Evolutionary conservation across 805 yeast species (phyloP).

Genomic region (Kluyveromyces starmeri): DNA sequence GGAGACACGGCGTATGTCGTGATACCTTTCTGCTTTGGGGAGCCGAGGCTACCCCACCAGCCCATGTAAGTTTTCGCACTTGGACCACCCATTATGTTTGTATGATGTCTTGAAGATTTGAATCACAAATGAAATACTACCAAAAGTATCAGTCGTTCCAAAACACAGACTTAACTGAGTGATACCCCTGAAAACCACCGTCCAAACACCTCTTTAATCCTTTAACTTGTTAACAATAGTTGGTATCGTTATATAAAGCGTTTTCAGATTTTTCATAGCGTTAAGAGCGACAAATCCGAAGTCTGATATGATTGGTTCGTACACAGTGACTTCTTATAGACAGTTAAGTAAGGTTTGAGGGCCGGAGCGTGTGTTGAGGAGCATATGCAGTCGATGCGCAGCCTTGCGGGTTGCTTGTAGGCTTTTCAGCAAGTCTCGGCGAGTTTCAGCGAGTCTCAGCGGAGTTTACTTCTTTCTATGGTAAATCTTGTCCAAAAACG

Average conservation of each 20-base stretch:
- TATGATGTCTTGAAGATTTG: neutral
- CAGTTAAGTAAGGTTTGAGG: too few species aligned
- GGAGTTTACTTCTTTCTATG: constrained; percentile 79
- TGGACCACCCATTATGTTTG: constrained; percentile 55
- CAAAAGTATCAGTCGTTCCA: too few species aligned
- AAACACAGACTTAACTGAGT: neutral
- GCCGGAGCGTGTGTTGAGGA: neutral
- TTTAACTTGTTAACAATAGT: too few species aligned
- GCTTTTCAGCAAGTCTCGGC: too few species aligned
- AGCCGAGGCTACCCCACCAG: constrained; percentile 94
- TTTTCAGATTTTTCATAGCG: neutral
- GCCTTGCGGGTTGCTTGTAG: too few species aligned
- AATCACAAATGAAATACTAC: too few species aligned
- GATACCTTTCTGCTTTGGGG: constrained; percentile 79
- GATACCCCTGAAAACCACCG: too few species aligned
- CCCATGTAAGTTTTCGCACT: constrained; percentile 79
- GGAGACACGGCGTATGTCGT: constrained; percentile 89
- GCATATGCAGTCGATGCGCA: too few species aligned
- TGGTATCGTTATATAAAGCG: neutral
- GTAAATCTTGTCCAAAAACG: constrained; percentile 84
- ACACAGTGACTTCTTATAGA: neutral
- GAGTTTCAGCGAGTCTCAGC: too few species aligned
- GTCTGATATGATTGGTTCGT: constrained; percentile 1
- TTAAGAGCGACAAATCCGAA: constrained; percentile 1
- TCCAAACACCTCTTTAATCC: too few species aligned